A percentile compares a stretch with the other conserved stretches of the same genome.
phyloP scores from a whole-genome alignment of 2,329 filamentous ascomycete species.

The Ceratocystis cacaofunesta region DNA sequence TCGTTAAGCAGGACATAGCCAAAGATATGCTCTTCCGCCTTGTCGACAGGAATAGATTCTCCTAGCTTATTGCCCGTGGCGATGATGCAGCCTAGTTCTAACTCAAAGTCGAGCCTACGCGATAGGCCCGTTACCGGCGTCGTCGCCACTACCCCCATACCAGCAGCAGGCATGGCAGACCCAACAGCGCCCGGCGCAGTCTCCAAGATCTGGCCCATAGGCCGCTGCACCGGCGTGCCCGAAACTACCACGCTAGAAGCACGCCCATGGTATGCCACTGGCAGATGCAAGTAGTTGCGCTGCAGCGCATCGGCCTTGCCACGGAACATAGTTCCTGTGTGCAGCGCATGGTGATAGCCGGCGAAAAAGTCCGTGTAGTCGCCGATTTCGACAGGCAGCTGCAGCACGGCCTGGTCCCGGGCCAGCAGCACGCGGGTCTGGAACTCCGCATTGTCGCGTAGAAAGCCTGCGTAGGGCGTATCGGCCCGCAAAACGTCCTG shows the following conservation, averaged over 20 bases:
- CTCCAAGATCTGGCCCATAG: constrained; percentile 49
- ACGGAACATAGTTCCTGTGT: constrained; percentile 49
- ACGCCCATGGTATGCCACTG: constrained; percentile 59
- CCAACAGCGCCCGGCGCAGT: not conserved
- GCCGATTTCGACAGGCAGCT: constrained; percentile 56
- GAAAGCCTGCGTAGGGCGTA: constrained; percentile 23
- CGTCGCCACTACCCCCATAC: not conserved
- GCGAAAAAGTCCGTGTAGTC: constrained; percentile 70
- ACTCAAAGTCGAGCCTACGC: constrained; percentile 46
- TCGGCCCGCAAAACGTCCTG: constrained; percentile 42
- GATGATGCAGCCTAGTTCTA: constrained; percentile 56
- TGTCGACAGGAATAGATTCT: constrained; percentile 42
- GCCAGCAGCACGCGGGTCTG: not conserved
- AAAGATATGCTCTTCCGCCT: constrained; percentile 53
- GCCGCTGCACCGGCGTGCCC: constrained; percentile 50
- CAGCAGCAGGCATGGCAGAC: not conserved
- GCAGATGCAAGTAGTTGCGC: constrained; percentile 59
- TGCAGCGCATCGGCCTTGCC: constrained; percentile 55
- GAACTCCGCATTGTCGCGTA: constrained; percentile 4
- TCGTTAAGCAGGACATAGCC: constrained; percentile 50
- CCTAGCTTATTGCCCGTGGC: constrained; percentile 46
- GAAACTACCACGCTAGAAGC: constrained; percentile 57
- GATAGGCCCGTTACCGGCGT: constrained; percentile 10
- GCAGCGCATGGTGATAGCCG: constrained; percentile 55
- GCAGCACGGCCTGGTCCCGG: constrained; percentile 21